These are phyloP conservation scores for Zoysia pacifica DNA, from an alignment of 176 grass and related monocot genomes.

Conservation along the genomic window DNA sequence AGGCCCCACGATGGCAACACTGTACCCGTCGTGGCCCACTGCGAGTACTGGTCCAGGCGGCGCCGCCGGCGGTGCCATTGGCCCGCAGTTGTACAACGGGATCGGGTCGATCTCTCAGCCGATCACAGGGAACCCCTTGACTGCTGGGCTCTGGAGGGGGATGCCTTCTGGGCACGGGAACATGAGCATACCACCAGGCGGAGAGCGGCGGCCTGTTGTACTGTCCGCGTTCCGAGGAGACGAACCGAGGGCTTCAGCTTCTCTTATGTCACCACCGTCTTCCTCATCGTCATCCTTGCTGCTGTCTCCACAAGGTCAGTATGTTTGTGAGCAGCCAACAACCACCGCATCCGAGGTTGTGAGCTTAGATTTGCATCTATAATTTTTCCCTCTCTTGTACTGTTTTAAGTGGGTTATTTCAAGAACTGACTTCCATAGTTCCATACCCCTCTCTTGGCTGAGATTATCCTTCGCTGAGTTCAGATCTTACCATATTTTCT, in stretches of 20 bases:
- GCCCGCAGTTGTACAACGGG: slow-evolving; percentile 61
- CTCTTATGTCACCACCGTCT: slow-evolving; percentile 31
- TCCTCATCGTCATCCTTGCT: slow-evolving; percentile 46
- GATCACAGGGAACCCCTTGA: slow-evolving; percentile 64
- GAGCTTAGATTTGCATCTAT: slow-evolving; percentile 98
- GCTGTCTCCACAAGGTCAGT: slow-evolving; percentile 63
- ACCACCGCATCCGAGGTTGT: slow-evolving; percentile 57
- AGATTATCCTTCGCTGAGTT: slow-evolving; percentile 36
- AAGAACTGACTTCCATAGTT: slow-evolving; percentile 23
- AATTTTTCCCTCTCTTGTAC: slow-evolving; percentile 24
- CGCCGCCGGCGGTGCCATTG: slow-evolving; percentile 14
- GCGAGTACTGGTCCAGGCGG: not conserved
- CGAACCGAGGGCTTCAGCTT: slow-evolving; percentile 38
- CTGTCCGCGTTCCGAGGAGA: slow-evolving; percentile 46
- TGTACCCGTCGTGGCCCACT: slow-evolving; percentile 52
- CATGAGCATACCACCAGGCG: slow-evolving; percentile 20
- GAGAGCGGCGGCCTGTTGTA: slow-evolving; percentile 38
- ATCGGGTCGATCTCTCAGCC: slow-evolving; percentile 65
- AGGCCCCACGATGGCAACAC: slow-evolving; percentile 31
- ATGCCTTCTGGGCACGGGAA: slow-evolving; percentile 38
- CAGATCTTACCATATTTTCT: slow-evolving; percentile 42
- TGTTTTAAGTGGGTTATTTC: slow-evolving; percentile 28
- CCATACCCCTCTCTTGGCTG: slow-evolving; percentile 11
- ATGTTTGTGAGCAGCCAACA: slow-evolving; percentile 52
- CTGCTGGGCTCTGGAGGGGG: slow-evolving; percentile 58